These are phyloP conservation scores for Malania oleifera DNA, from an alignment of 164 flowering plant species.

Conservation along the genomic window DNA sequence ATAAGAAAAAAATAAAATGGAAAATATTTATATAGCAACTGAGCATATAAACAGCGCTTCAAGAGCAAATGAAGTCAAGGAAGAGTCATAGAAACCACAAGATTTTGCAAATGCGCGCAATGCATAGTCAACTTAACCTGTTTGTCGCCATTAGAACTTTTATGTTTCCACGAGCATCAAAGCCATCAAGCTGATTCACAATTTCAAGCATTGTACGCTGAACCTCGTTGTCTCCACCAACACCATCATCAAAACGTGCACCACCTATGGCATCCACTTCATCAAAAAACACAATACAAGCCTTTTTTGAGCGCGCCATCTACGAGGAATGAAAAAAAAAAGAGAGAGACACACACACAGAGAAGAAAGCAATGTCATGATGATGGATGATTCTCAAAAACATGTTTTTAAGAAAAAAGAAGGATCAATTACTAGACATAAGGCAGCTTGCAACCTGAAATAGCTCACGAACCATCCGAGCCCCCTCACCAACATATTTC, in stretches of 20 bases:
- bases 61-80: not conserved
- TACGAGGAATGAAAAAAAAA: too few species aligned
- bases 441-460: conserved; percentile 57
- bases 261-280: conserved; percentile 99
- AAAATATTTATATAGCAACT: too few species aligned
- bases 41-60: too few species aligned
- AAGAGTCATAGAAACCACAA: too few species aligned
- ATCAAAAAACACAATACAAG: conserved; percentile 95
- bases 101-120: too few species aligned
- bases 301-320: conserved; percentile 99
- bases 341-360: too few species aligned
- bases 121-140: too few species aligned
- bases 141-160: conserved; percentile 98
- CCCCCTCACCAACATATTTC: conserved; percentile 98
- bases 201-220: conserved; percentile 99
- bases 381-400: too few species aligned
- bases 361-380: too few species aligned
- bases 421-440: too few species aligned
- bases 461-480: conserved; percentile 93
- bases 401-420: not conserved
- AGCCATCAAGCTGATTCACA: conserved; percentile 96
- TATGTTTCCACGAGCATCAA: conserved; percentile 96
- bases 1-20: too few species aligned
- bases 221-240: conserved; percentile 96
- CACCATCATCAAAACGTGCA: conserved; percentile 96